Evolutionary conservation across 768 basidiomycete genomes (phyloP).

Genomic region (Russula emetica): DNA sequence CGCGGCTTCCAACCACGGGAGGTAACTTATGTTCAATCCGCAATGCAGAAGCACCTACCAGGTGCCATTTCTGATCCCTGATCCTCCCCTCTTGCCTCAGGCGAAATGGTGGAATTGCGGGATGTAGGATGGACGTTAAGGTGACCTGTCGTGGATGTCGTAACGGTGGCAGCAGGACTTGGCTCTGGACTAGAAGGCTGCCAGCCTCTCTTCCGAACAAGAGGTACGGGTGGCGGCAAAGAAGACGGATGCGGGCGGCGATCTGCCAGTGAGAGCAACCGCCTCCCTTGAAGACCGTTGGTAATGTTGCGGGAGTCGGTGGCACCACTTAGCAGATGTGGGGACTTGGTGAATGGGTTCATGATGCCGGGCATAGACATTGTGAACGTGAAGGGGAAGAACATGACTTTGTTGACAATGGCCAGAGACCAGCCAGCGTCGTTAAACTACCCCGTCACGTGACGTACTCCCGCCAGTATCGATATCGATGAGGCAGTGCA

Average conservation of each 20-base stretch:
- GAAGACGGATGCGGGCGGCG: slow-evolving; percentile 32
- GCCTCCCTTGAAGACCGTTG: slow-evolving; percentile 30
- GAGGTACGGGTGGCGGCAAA: slow-evolving; percentile 41
- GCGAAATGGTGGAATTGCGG: slow-evolving; percentile 37
- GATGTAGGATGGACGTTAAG: slow-evolving; percentile 68
- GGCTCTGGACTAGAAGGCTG: slow-evolving; percentile 57
- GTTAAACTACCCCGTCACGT: slow-evolving; percentile 4
- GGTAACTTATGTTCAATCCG: background rate
- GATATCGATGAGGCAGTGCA: too few species aligned
- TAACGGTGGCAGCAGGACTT: slow-evolving; percentile 48
- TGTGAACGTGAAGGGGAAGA: slow-evolving; percentile 70
- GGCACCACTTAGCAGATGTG: slow-evolving; percentile 26
- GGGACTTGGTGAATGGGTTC: slow-evolving; percentile 51
- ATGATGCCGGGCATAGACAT: slow-evolving; percentile 59
- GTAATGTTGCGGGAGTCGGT: slow-evolving; percentile 25
- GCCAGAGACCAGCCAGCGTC: background rate
- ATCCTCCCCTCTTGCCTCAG: slow-evolving; percentile 32
- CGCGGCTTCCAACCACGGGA: slow-evolving; percentile 13
- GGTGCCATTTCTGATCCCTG: slow-evolving; percentile 44
- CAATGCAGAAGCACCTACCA: slow-evolving; percentile 36
- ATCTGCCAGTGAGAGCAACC: slow-evolving; percentile 21
- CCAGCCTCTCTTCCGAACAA: slow-evolving; percentile 68
- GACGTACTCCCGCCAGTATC: background rate
- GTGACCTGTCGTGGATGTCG: slow-evolving; percentile 57
- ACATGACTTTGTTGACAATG: slow-evolving; percentile 33